Evolutionary conservation across 2,329 filamentous ascomycete genomes (phyloP).

Genomic region (Aspergillus unguis): DNA sequence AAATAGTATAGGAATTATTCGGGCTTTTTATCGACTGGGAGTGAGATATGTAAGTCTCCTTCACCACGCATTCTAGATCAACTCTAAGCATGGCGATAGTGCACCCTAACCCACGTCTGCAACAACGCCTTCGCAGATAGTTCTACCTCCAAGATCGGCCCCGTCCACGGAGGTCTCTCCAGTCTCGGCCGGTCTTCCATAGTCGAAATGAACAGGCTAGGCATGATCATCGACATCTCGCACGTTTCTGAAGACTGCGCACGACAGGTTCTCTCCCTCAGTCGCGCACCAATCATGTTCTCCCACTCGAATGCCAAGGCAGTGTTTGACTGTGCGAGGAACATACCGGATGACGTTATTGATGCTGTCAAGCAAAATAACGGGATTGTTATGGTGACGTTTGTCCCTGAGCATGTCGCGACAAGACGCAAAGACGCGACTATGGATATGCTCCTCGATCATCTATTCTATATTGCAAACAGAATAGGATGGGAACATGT

Average conservation of each 20-base stretch:
- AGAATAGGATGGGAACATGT: conserved; percentile 36
- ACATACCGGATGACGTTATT: background rate
- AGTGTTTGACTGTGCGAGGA: background rate
- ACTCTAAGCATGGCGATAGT: background rate
- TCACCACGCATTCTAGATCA: background rate
- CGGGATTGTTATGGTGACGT: conserved; percentile 7
- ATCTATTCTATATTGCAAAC: conserved; percentile 9
- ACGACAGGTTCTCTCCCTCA: background rate
- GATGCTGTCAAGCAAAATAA: background rate
- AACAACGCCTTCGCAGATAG: conserved; percentile 19
- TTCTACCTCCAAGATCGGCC: background rate
- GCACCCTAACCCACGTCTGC: conserved; percentile 22
- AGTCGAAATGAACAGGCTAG: conserved; percentile 11
- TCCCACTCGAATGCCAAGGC: background rate
- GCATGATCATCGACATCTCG: conserved; percentile 13
- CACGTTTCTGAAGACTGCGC: background rate
- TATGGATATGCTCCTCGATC: conserved; percentile 2
- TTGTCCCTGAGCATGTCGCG: conserved; percentile 1
- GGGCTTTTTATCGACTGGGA: conserved; percentile 21
- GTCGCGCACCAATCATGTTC: background rate
- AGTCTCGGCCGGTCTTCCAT: background rate
- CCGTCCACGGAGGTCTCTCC: background rate
- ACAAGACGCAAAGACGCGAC: background rate
- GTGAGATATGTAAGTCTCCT: conserved; percentile 17
- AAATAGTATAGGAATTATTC: conserved; percentile 19